Base-by-base conservation (phyloP, 345 rosid genomes). In the Triadica sebifera region DNA sequence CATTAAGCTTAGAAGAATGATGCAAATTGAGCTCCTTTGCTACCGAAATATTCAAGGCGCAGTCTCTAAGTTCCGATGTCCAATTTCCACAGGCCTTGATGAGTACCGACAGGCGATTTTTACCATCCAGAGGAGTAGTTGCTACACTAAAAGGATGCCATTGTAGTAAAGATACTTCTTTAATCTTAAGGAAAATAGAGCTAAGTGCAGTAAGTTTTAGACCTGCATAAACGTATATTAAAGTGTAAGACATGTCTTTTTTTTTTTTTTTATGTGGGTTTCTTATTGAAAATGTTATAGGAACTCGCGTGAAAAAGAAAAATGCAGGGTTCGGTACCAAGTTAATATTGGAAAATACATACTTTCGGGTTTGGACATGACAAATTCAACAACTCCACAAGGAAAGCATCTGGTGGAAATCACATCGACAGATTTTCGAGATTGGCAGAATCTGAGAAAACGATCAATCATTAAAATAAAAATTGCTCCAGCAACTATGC, bases 141-240 rank as follows among this genome's bases (percentile, higher is more conserved):
- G 97, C 86, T 59, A 94, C 92, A 72, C 97, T 92, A 75, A 94
- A 94, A 45, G 97, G 97, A 83, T 94, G 97, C 97, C 97, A 94
- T 61, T 94, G 97, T 74, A 92, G 78, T 95, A 91, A 90, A 34
- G 98, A 94, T 41, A 92, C 20, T 80, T 86, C 89, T 69, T 86
- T 80, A 56, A 92, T 77, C 84, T 86, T 96, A 75, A 94, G 85
- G 85, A 94, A 94, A 38, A 94, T 57, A 61, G 91, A 88, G 73
- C 97, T 89, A 65, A 94, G 86, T 12, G 98, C 92, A 69, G 88
- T 90, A 81, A 89, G 90, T 25, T 75, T 70, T 75, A 90, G 78
- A 84, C 79, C 96, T 92, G 68, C 61, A 66, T 17, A 58, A 25
- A 53, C 7, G 69, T 2, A 7, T 15, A 29, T 29, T 29, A 29